A percentile compares a stretch with the other conserved stretches of the same genome.
These are phyloP conservation scores for Aegle marmelos DNA, from an alignment of 345 rosid species.

Conservation along the genomic window DNA sequence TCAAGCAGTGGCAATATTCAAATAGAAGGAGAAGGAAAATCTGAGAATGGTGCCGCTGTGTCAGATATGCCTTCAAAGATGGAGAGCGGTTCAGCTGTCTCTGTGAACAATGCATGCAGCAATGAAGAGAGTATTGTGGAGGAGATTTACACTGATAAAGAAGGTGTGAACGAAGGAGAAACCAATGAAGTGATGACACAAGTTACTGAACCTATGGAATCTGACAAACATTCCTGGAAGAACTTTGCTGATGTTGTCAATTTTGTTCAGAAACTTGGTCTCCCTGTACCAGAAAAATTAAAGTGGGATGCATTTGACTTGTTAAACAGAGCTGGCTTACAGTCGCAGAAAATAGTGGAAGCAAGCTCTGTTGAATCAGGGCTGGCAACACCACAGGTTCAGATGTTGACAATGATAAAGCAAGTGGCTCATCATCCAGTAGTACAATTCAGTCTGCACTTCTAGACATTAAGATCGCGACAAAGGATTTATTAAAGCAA, in stretches of 20 bases:
- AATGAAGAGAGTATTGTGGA: constrained; percentile 22
- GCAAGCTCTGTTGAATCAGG: constrained; percentile 78
- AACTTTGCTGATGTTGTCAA: constrained; percentile 55
- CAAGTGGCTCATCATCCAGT: constrained; percentile 27
- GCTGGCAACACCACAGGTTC: constrained; percentile 60
- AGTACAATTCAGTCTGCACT: constrained; percentile 56
- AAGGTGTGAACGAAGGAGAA: constrained; percentile 17
- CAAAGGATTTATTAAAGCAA: constrained; percentile 73
- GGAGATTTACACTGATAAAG: constrained; percentile 21
- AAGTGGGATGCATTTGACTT: constrained; percentile 78
- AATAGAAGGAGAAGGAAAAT: constrained; percentile 20
- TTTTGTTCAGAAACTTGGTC: constrained; percentile 66
- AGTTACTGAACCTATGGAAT: constrained; percentile 32
- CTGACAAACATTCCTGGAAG: constrained; percentile 62
- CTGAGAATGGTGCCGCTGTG: constrained; percentile 21
- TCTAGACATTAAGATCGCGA: constrained; percentile 72
- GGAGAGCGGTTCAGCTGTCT: constrained; percentile 22
- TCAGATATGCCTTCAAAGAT: constrained; percentile 34
- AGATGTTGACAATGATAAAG: constrained; percentile 36
- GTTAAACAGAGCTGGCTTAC: constrained; percentile 64
- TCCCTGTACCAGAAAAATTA: constrained; percentile 56
- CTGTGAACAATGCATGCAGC: constrained; percentile 21
- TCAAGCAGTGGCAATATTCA: constrained; percentile 23
- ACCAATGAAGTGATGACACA: constrained; percentile 23
- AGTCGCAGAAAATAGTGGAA: constrained; percentile 72